phyloP scores from a whole-genome alignment of 1,284 basidiomycete species.

The Cryptococcus hybrid region DNA sequence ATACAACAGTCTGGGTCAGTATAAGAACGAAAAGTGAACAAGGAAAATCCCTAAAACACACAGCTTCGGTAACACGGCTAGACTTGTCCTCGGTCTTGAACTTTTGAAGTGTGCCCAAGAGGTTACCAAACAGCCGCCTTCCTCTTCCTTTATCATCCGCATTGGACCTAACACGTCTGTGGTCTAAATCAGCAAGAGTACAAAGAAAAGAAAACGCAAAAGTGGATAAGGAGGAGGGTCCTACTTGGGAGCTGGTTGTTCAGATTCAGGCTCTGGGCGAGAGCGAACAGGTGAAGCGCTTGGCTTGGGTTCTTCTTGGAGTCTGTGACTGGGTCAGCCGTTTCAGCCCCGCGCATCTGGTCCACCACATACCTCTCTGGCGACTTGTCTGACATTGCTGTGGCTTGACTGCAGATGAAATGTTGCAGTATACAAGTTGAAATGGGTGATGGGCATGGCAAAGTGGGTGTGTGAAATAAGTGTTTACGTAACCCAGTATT shows the following conservation, averaged over 20 bases:
- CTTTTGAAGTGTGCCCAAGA: slow-evolving; percentile 47
- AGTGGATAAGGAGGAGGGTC: background rate
- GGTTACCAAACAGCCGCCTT: slow-evolving; percentile 46
- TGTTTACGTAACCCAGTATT: background rate
- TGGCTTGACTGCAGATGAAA: background rate
- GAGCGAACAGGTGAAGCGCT: background rate
- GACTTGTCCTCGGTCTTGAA: slow-evolving; percentile 50
- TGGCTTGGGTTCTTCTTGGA: background rate
- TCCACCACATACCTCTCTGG: background rate
- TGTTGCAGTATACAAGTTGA: background rate
- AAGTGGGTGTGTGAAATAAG: background rate
- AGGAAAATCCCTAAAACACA: slow-evolving; percentile 16
- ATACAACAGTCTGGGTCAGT: background rate
- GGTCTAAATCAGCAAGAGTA: background rate
- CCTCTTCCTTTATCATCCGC: slow-evolving; percentile 44
- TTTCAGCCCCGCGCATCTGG: background rate
- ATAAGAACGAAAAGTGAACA: background rate
- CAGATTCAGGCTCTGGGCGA: background rate
- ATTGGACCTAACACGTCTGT: slow-evolving; percentile 38
- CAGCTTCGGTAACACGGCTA: slow-evolving; percentile 38
- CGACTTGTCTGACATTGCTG: background rate
- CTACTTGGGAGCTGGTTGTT: background rate
- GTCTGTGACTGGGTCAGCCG: background rate
- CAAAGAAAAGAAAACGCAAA: background rate
- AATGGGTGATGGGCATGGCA: background rate